Percentiles rank a stretch among this genome's conserved stretches.
Evolutionary conservation across 2,329 filamentous ascomycete species (phyloP).

Genomic region (Colletotrichum nymphaeae): DNA sequence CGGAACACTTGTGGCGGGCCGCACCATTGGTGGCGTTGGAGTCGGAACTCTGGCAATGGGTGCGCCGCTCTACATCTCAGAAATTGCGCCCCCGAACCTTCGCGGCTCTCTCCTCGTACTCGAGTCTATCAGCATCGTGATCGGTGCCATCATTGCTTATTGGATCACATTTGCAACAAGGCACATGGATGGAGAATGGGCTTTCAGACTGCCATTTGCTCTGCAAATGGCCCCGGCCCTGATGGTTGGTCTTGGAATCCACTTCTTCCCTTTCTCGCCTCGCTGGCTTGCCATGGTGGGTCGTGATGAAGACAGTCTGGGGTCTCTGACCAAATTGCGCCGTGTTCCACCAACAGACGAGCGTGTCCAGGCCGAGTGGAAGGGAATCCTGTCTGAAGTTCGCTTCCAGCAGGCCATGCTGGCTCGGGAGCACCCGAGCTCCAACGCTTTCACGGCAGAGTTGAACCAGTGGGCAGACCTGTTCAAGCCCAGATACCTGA

Average conservation of each 20-base stretch:
- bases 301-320: conserved; percentile 52
- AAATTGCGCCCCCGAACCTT: conserved; percentile 50
- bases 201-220: conserved; percentile 59
- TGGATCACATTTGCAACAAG: conserved; percentile 66
- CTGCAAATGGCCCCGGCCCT: conserved; percentile 56
- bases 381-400: conserved; percentile 61
- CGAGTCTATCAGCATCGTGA: conserved; percentile 62
- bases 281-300: conserved; percentile 55
- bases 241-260: conserved; percentile 52
- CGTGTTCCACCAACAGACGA: conserved; percentile 53
- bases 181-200: conserved; percentile 51
- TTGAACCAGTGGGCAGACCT: conserved; percentile 57
- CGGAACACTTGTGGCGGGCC: conserved; percentile 41
- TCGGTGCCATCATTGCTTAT: conserved; percentile 63
- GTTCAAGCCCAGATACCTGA: conserved; percentile 56
- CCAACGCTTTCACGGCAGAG: conserved; percentile 52
- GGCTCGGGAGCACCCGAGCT: conserved; percentile 50
- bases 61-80: conserved; percentile 45
- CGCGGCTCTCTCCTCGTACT: conserved; percentile 57
- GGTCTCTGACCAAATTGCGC: conserved; percentile 50
- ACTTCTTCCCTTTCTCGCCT: conserved; percentile 58
- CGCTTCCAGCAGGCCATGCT: conserved; percentile 54
- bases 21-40: conserved; percentile 45
- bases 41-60: conserved; percentile 45
- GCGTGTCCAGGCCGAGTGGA: conserved; percentile 58